Conservation (phyloP, 1,139 yeast genomes). For the Magnusiomyces ingens region DNA sequence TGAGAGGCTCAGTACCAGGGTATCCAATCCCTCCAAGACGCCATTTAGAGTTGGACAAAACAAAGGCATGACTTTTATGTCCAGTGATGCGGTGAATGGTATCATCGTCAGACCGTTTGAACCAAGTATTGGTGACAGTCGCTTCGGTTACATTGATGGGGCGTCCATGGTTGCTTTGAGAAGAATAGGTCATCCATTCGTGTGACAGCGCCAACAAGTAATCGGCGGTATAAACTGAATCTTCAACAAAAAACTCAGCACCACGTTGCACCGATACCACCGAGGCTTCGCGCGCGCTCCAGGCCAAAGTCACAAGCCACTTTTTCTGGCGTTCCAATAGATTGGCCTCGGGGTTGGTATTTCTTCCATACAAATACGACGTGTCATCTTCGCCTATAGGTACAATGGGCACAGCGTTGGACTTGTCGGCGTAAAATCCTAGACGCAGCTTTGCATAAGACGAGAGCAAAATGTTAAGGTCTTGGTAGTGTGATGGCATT, state of each 20-base stretch:
- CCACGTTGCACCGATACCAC: constrained; percentile 10
- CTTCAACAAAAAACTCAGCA: constrained; percentile 5
- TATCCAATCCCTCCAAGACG: constrained; percentile 5
- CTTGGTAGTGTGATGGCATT: constrained; percentile 7
- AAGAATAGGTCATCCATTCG: constrained; percentile 6
- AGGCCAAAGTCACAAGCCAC: constrained; percentile 13
- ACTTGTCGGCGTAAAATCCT: constrained; percentile 9
- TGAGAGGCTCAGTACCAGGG: constrained; percentile 3
- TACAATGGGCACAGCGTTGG: constrained; percentile 2
- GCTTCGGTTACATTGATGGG: not conserved
- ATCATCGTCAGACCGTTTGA: constrained; percentile 10
- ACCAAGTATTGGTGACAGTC: constrained; percentile 1
- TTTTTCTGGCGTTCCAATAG: constrained; percentile 1
- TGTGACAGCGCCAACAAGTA: constrained; percentile 9
- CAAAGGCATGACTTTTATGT: constrained; percentile 10
- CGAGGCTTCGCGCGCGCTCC: constrained; percentile 13
- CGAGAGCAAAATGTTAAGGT: constrained; percentile 7
- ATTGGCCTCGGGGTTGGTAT: not conserved
- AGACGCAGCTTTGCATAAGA: constrained; percentile 13
- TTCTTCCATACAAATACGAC: constrained; percentile 2
- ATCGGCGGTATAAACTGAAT: constrained; percentile 5
- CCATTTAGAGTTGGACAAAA: constrained; percentile 3
- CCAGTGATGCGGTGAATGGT: constrained; percentile 11
- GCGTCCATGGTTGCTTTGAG: not conserved
- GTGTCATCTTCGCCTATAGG: constrained; percentile 4